phyloP scores from a whole-genome alignment of 2,329 filamentous ascomycete genomes.

The Clonostachys rosea region DNA sequence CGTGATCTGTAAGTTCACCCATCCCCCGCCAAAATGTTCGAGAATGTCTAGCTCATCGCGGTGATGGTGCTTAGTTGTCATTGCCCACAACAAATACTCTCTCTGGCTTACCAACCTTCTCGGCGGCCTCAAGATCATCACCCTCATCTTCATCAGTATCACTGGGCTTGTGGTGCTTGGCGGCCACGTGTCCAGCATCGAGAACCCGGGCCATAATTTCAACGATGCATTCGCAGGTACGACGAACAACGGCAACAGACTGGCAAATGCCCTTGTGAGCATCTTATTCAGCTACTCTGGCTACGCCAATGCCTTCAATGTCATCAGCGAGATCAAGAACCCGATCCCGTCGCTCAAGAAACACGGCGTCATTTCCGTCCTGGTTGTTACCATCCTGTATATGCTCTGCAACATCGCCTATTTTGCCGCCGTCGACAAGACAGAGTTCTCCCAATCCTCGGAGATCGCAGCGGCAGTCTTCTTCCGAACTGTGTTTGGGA shows the following conservation, averaged over 20 bases:
- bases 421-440: constrained; percentile 50
- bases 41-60: background rate
- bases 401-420: constrained; percentile 57
- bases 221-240: constrained; percentile 26
- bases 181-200: constrained; percentile 20
- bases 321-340: constrained; percentile 58
- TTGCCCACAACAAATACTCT: constrained; percentile 53
- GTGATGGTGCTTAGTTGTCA: constrained; percentile 19
- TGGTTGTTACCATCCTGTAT: constrained; percentile 49
- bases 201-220: constrained; percentile 27
- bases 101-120: constrained; percentile 51
- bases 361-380: constrained; percentile 42
- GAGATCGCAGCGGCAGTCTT: constrained; percentile 53
- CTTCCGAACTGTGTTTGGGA: constrained; percentile 54
- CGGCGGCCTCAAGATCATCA: constrained; percentile 54
- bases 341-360: constrained; percentile 50
- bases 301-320: constrained; percentile 56
- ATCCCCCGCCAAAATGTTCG: background rate
- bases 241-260: constrained; percentile 25
- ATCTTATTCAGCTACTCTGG: constrained; percentile 56
- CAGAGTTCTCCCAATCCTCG: constrained; percentile 45
- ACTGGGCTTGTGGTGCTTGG: constrained; percentile 57
- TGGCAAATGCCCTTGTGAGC: constrained; percentile 45
- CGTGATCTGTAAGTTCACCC: constrained; percentile 37
- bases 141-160: constrained; percentile 57